phyloP scores from a whole-genome alignment of 1,139 yeast species.

The Zhuliangozyma parablackwelliae region DNA sequence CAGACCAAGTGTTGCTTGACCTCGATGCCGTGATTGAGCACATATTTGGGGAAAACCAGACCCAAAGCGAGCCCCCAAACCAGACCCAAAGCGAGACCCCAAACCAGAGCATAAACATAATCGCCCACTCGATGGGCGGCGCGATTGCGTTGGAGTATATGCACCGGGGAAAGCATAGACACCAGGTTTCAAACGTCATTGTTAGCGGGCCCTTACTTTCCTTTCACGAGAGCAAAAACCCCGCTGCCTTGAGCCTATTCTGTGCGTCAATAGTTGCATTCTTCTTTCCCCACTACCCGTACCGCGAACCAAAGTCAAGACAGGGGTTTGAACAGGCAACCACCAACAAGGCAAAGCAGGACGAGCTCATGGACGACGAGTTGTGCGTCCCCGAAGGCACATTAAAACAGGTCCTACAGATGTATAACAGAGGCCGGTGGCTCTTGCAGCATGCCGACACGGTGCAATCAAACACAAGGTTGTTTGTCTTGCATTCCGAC shows the following conservation, averaged over 20 bases:
- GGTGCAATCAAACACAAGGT: constrained; percentile 8
- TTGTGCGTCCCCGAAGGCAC: constrained; percentile 16
- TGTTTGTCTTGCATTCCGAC: constrained; percentile 15
- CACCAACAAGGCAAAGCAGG: constrained; percentile 15
- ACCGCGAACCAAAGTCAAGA: constrained; percentile 9
- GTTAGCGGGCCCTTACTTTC: constrained; percentile 17
- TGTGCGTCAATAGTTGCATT: background rate
- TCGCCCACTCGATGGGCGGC: constrained; percentile 23
- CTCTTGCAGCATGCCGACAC: constrained; percentile 7
- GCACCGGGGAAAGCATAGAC: constrained; percentile 14
- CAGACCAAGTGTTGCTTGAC: constrained; percentile 11
- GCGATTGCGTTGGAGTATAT: constrained; percentile 17
- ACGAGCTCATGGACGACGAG: constrained; percentile 14
- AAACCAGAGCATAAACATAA: constrained; percentile 6
- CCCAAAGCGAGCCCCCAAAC: constrained; percentile 1
- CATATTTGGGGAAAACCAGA: constrained; percentile 1
- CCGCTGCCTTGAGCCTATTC: constrained; percentile 6
- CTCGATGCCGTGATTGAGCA: constrained; percentile 17
- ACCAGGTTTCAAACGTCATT: constrained; percentile 11
- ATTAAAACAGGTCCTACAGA: constrained; percentile 14
- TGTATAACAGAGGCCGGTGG: constrained; percentile 16
- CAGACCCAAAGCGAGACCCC: background rate
- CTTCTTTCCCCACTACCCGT: constrained; percentile 9
- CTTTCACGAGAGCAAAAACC: constrained; percentile 11
- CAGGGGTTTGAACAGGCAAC: constrained; percentile 13